phyloP scores from a whole-genome alignment of 2,329 filamentous ascomycete species.

The Trichoderma aggressivum region DNA sequence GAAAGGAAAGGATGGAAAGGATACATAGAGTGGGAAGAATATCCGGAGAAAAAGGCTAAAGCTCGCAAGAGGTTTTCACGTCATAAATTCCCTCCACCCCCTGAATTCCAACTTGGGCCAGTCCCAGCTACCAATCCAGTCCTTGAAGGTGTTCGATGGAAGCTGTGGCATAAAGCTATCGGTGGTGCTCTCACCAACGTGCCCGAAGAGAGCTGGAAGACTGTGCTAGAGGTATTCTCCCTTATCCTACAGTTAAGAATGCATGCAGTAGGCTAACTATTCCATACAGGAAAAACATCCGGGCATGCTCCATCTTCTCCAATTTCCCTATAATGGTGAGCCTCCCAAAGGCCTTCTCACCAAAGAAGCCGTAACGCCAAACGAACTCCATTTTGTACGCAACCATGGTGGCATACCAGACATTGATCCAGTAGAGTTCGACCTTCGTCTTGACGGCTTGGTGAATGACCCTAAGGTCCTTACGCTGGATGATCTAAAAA shows the following conservation, averaged over 20 bases:
- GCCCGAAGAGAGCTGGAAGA: constrained; percentile 57
- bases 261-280: background rate
- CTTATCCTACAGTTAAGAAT: background rate
- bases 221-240: constrained; percentile 37
- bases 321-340: constrained; percentile 64
- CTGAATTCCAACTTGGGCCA: constrained; percentile 55
- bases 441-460: constrained; percentile 56
- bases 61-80: constrained; percentile 49
- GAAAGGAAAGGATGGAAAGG: background rate
- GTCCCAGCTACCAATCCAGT: constrained; percentile 58
- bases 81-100: constrained; percentile 34
- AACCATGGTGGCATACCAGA: constrained; percentile 70
- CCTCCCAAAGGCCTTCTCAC: constrained; percentile 55
- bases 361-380: constrained; percentile 57
- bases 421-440: constrained; percentile 55
- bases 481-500: constrained; percentile 56
- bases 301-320: constrained; percentile 59
- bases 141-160: constrained; percentile 54
- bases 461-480: constrained; percentile 57
- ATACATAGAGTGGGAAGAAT: constrained; percentile 63
- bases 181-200: constrained; percentile 40
- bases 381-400: constrained; percentile 59
- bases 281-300: constrained; percentile 49
- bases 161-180: constrained; percentile 54
- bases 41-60: constrained; percentile 62